Conservation (phyloP, 2,329 filamentous ascomycete species). For the Penicillium sumatraense region DNA sequence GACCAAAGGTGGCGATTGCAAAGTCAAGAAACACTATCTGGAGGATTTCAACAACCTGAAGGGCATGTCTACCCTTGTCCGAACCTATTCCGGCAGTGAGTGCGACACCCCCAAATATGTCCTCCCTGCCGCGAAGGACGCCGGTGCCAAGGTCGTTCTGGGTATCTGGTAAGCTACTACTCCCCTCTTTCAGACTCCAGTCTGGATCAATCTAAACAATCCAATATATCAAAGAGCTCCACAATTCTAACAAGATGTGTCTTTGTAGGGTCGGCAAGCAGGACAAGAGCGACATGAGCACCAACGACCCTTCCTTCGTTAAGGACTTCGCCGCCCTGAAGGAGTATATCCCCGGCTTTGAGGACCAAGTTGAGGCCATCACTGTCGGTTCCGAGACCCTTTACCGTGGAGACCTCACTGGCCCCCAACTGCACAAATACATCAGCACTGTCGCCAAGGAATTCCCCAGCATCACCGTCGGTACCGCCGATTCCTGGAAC, state of each 20-base stretch:
- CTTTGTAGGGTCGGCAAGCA: constrained; percentile 25
- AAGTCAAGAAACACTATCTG: constrained; percentile 65
- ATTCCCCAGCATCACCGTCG: constrained; percentile 62
- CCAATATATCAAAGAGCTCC: no score
- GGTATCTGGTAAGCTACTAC: constrained; percentile 64
- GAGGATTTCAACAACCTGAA: constrained; percentile 67
- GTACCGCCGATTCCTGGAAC: constrained; percentile 75
- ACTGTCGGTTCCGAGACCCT: constrained; percentile 73
- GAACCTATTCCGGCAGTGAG: constrained; percentile 69
- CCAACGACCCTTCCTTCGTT: constrained; percentile 61
- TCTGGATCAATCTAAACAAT: no score
- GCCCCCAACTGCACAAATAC: constrained; percentile 61
- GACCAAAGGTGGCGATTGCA: constrained; percentile 65
- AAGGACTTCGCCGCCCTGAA: constrained; percentile 64
- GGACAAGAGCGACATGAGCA: constrained; percentile 15
- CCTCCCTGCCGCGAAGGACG: constrained; percentile 67
- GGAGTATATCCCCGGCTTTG: constrained; percentile 48
- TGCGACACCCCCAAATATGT: constrained; percentile 68
- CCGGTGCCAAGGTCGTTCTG: constrained; percentile 70
- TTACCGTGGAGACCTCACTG: constrained; percentile 71
- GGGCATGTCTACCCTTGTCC: constrained; percentile 60
- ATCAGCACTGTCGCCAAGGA: constrained; percentile 65
- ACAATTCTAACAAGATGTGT: neutral
- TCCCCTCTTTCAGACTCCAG: neutral
- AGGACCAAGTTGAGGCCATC: constrained; percentile 67